Conservation (phyloP, 257 asterid genomes). For the Handroanthus guayacan region DNA sequence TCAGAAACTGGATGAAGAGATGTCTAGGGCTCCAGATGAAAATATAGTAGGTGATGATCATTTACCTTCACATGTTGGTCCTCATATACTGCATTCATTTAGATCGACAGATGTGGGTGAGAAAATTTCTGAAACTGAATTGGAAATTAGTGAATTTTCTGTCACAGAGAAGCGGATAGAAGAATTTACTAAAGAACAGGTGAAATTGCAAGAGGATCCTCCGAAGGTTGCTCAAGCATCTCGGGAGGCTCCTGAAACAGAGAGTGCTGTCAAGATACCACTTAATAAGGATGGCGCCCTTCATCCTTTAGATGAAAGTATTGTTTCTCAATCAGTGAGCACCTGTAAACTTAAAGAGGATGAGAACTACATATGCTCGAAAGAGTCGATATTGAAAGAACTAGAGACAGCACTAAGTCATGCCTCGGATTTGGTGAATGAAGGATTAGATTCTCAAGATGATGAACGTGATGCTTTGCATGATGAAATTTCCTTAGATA, state of each 20-base stretch:
- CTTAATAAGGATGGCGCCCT: slow-evolving; percentile 16
- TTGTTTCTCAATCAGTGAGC: neutral
- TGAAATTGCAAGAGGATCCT: slow-evolving; percentile 19
- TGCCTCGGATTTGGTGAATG: slow-evolving; percentile 55
- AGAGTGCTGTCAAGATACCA: slow-evolving; percentile 29
- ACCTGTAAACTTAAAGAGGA: slow-evolving; percentile 32
- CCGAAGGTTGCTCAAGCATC: slow-evolving; percentile 33
- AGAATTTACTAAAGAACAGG: slow-evolving; percentile 29
- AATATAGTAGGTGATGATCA: slow-evolving; percentile 43
- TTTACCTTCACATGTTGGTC: slow-evolving; percentile 40
- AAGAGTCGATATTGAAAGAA: slow-evolving; percentile 64
- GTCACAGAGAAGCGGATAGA: slow-evolving; percentile 41
- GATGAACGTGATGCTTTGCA: slow-evolving; percentile 52
- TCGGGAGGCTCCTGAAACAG: slow-evolving; percentile 36
- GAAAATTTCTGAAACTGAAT: slow-evolving; percentile 10
- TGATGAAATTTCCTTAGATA: slow-evolving; percentile 45
- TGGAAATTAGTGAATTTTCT: slow-evolving; percentile 40
- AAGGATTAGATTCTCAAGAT: slow-evolving; percentile 61
- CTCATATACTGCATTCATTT: slow-evolving; percentile 36
- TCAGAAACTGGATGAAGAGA: slow-evolving; percentile 73
- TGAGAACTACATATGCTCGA: slow-evolving; percentile 42
- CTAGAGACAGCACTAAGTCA: slow-evolving; percentile 67
- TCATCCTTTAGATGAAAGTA: slow-evolving; percentile 34
- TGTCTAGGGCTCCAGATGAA: slow-evolving; percentile 45
- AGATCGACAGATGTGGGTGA: slow-evolving; percentile 44